Conservation (phyloP, 495 filamentous ascomycete species). For the Neurospora sp. region DNA sequence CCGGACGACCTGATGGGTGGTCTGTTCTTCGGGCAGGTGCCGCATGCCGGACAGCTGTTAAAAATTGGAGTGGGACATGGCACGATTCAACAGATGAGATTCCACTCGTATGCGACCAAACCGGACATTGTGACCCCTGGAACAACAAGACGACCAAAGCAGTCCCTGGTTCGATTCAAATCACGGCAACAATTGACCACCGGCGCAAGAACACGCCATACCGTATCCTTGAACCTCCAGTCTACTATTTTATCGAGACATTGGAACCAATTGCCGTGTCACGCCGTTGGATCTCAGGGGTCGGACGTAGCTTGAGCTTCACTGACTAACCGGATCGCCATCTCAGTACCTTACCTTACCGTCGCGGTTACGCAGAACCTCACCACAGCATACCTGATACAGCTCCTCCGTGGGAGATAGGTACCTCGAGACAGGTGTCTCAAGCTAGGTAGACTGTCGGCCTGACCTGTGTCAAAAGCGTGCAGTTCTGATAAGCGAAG, state of each 20-base stretch:
- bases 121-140: background rate
- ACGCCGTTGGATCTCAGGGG: background rate
- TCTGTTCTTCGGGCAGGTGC: background rate
- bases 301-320: background rate
- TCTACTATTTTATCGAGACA: background rate
- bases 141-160: background rate
- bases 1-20: background rate
- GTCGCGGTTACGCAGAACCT: background rate
- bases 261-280: background rate
- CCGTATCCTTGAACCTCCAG: background rate
- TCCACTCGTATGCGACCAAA: background rate
- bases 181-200: background rate
- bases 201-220: background rate
- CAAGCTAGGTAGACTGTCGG: background rate
- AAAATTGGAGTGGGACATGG: background rate
- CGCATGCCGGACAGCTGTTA: background rate
- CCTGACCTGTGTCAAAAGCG: background rate
- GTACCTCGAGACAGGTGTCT: background rate
- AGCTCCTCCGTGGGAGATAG: background rate
- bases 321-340: background rate
- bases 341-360: background rate
- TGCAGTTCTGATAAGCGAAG: background rate
- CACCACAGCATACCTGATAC: background rate
- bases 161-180: background rate
- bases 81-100: background rate